Evolutionary conservation across 148 eudicot species (phyloP).

Genomic region (Hydrangea macrophylla): DNA sequence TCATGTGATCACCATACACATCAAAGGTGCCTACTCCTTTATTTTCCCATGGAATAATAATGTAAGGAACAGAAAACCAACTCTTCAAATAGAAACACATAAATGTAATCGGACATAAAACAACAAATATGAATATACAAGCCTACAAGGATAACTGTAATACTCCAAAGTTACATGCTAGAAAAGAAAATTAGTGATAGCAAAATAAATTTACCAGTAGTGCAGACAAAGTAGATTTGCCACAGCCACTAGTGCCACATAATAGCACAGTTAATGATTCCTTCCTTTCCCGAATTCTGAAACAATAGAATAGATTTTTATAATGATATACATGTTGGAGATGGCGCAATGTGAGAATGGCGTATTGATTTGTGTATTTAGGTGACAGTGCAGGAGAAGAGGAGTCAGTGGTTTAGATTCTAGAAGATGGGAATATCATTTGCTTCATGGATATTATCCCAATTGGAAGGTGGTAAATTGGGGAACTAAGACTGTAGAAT

Average conservation of each 20-base stretch:
- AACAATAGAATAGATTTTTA: constrained; percentile 4
- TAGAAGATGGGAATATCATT: neutral
- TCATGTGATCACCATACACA: neutral
- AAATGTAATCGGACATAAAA: neutral
- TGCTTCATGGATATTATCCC: too few species aligned
- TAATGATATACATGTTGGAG: neutral
- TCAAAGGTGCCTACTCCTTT: neutral
- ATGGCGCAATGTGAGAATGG: too few species aligned
- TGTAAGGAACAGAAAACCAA: neutral
- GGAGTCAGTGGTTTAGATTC: neutral
- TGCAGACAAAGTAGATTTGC: constrained; percentile 92
- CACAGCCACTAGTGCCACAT: constrained; percentile 98
- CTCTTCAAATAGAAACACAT: neutral
- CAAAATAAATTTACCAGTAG: constrained; percentile 56
- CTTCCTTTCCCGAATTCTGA: constrained; percentile 84
- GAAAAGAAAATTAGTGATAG: neutral
- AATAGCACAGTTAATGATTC: constrained; percentile 82
- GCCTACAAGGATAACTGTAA: neutral
- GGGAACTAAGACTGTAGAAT: too few species aligned
- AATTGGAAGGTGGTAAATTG: too few species aligned
- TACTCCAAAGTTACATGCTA: neutral
- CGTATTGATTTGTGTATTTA: too few species aligned
- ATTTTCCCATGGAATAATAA: too few species aligned
- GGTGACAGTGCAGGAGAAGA: neutral
- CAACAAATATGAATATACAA: constrained; percentile 1